Evolutionary conservation across 2,329 filamentous ascomycete genomes (phyloP).

Genomic region (Phoma sp.): DNA sequence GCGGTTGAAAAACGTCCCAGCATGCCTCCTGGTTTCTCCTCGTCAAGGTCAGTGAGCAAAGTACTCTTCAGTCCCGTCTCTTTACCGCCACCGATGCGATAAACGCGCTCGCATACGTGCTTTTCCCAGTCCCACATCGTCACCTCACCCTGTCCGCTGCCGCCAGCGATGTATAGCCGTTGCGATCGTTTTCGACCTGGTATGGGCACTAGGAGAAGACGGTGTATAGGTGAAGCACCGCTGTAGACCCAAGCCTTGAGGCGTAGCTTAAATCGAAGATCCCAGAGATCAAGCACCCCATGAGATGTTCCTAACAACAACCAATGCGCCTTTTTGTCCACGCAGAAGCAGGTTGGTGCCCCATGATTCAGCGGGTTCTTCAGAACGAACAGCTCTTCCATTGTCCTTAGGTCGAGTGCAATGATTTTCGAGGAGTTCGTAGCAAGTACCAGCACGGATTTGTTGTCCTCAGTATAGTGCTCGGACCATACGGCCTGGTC

Average conservation of each 20-base stretch:
- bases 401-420: constrained; percentile 85
- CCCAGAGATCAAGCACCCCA: constrained; percentile 93
- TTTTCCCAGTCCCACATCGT: constrained; percentile 97
- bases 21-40: constrained; percentile 85
- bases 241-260: constrained; percentile 88
- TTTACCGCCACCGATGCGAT: constrained; percentile 64
- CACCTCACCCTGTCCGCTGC: constrained; percentile 85
- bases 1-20: constrained; percentile 82
- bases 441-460: constrained; percentile 83
- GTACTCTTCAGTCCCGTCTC: constrained; percentile 56
- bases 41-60: constrained; percentile 87
- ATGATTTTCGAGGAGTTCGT: constrained; percentile 86
- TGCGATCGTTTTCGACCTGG: constrained; percentile 71
- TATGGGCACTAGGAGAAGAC: constrained; percentile 66
- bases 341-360: constrained; percentile 87
- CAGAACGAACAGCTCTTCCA: constrained; percentile 80
- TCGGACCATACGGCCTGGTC: constrained; percentile 91
- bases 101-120: constrained; percentile 85
- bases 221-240: constrained; percentile 79
- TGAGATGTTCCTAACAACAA: constrained; percentile 90
- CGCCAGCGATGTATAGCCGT: constrained; percentile 88
- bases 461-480: constrained; percentile 83
- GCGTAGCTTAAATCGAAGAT: constrained; percentile 89
- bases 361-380: constrained; percentile 92
- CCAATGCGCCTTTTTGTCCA: constrained; percentile 89